Conservation (phyloP, 805 yeast species). For the Candida suzukii region DNA sequence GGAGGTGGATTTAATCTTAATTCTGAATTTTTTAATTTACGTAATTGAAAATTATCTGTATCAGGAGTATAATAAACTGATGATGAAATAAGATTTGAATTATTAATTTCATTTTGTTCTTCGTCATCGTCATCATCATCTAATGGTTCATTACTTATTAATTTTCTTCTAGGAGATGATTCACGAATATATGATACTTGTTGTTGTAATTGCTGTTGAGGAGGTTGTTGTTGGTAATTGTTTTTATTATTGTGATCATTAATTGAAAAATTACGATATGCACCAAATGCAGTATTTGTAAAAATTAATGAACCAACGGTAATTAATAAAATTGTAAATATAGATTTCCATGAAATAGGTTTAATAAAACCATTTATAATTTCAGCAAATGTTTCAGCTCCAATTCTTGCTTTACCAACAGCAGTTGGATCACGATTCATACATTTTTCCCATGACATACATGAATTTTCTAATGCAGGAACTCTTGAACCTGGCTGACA, state of each 20-base stretch:
- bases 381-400: constrained; percentile 80
- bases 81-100: too few relatives aligned
- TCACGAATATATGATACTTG: not conserved
- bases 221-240: not conserved
- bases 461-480: constrained; percentile 66
- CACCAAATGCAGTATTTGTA: constrained; percentile 45
- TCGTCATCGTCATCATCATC: not conserved
- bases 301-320: constrained; percentile 45
- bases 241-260: not conserved
- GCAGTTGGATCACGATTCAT: constrained; percentile 70
- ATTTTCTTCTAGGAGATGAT: not conserved
- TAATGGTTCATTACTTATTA: too few relatives aligned
- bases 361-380: constrained; percentile 69
- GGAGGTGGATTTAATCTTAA: not conserved
- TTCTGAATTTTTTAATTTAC: not conserved
- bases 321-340: constrained; percentile 38
- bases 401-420: constrained; percentile 52
- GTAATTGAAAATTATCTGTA: not conserved
- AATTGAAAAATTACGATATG: constrained; percentile 22
- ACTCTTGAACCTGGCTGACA: constrained; percentile 61
- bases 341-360: constrained; percentile 65
- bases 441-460: constrained; percentile 74
- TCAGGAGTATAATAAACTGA: not conserved
- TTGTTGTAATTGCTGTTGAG: not conserved
- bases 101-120: not conserved